Evolutionary conservation across 139 green algal species (phyloP), one percentile per base, ranked within the genome.

Genomic region (Chlamydomonas sphaeroides): DNA sequence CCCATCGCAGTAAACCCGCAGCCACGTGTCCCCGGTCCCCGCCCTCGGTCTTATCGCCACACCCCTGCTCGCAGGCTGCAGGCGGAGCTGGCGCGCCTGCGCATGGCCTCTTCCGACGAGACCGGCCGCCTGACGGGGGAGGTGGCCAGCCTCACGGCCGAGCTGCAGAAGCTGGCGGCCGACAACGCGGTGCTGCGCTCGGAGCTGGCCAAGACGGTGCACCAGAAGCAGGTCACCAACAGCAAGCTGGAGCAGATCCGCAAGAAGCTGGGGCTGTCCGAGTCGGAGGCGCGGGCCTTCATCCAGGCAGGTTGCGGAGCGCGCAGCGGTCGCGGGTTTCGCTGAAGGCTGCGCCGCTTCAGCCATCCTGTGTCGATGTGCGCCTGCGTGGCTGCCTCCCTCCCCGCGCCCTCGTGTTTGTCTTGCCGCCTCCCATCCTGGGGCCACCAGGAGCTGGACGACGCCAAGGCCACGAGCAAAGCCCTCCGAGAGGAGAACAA

Each of bases 361-460:
- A n/a, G n/a, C n/a, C n/a, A n/a, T n/a, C n/a, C n/a, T n/a, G n/a
- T n/a, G n/a, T n/a, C n/a, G n/a, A n/a, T n/a, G n/a, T n/a, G n/a
- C n/a, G n/a, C n/a, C n/a, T n/a, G n/a, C n/a, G n/a, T n/a, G n/a
- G n/a, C n/a, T n/a, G n/a, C n/a, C n/a, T n/a, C n/a, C n/a, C n/a
- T n/a, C n/a, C n/a, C n/a, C n/a, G n/a, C n/a, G n/a, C n/a, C n/a
- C n/a, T n/a, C n/a, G n/a, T n/a, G n/a, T n/a, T n/a, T n/a, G n/a
- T n/a, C n/a, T n/a, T n/a, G n/a, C n/a, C n/a, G n/a, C n/a, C n/a
- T n/a, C n/a, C n/a, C n/a, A n/a, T n/a, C n/a, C n/a, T n/a, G n/a
- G n/a, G n/a, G n/a, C n/a, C n/a, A n/a, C 17, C 78, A 88, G 84
- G 84, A 88, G 23, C 78, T 88, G 56, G 84, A 88, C 28, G 78